Base-by-base conservation (phyloP, 2,329 filamentous ascomycete species). In the Tolypocladium tundrense region DNA sequence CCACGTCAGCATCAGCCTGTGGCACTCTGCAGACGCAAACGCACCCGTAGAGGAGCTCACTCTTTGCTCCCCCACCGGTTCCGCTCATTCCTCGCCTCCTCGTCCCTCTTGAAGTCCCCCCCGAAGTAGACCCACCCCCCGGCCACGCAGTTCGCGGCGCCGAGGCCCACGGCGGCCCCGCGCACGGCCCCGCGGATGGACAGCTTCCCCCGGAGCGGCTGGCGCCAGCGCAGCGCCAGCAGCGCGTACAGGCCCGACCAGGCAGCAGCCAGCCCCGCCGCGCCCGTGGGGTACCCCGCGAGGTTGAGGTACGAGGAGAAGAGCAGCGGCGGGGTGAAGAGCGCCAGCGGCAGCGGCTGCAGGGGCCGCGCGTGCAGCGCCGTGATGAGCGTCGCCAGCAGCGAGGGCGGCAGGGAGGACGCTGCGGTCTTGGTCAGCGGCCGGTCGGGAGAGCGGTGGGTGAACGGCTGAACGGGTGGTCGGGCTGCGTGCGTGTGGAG, bases 221-320 rank as follows among this genome's bases (percentile, higher is more conserved):
- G 74, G 24, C 78, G 71, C 50, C 76, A 70, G 4, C 82, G 77
- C 60, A 82, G 68, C 1, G 82, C 80, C 54, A 84, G 71, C 42
- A 85, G 70, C 4, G 78, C 77, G 67, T 85, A 85, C 19, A 84
- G 73, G 37, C 81, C 82, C 51, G 79, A 82, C 72, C 79, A 80
- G 19, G 82, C 80, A 56, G 79, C 79, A 0, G 79, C 76, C 58
- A 84, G 70, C 55, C 80, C 82, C 2, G 81, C 82, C 58, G 76
- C 76, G 66, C 82, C 81, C 55, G 79, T 81, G 60, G 77, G 77
- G 72, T 80, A 83, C 59, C 82, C 82, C 24, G 81, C 79, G 8
- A 85, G 76, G 68, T 83, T 83, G 65, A 83, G 76, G 71, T 85
- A 85, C 67, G 76, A 79, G 57, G 77, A 74, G 70, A 84, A 82